Base-by-base conservation (phyloP, 257 asterid genomes). In the Lycium barbarum region DNA sequence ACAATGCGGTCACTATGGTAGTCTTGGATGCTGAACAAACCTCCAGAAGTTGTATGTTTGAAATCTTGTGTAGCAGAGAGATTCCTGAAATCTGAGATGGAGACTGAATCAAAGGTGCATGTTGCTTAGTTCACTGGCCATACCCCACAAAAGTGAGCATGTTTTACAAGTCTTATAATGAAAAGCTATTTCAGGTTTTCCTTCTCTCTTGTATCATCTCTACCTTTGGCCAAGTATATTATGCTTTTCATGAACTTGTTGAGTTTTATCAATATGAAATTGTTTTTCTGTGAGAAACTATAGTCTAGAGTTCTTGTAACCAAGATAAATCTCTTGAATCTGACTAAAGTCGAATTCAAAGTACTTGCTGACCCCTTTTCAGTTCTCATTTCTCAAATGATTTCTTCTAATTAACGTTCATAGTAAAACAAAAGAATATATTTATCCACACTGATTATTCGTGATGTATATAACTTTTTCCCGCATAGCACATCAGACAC, bases 11-110 rank as follows among this genome's bases (percentile, higher is more conserved):
- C 26, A 51, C 14, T 76, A 53, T 36, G 63, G 65, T 26, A 53
- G 49, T 3, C 47, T 26, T 53, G 49, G 82, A 78, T 78, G 66
- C 15, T 78, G 82, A 78, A 53, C 63, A 53, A 78, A 33, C 65
- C 82, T 53, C 65, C 47, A 53, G 40, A 33, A 78, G 65, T 15
- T 7, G 22, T 45, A 45, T 22, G 62, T 78, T 76, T 78, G 82
- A 78, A 26, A 78, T 78, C 82, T 26, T 33, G 15, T 78, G 26
- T 53, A 78, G 66, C 82, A 53, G 63, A 78, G 63, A 78, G 47
- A 51, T 49, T 20, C 4, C 43, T 22, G 81, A 8, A 51, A 53
- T 53, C 13, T 38, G 51, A 68, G 51, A 36, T 38, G 53, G 12
- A 15, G 15, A 68, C 78, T 38, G 53, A 12, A 78, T 78, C 82